A percentile compares a stretch with the other conserved stretches of the same genome.
Conservation (phyloP, 148 eudicot genomes). For the Limonium bicolor region DNA sequence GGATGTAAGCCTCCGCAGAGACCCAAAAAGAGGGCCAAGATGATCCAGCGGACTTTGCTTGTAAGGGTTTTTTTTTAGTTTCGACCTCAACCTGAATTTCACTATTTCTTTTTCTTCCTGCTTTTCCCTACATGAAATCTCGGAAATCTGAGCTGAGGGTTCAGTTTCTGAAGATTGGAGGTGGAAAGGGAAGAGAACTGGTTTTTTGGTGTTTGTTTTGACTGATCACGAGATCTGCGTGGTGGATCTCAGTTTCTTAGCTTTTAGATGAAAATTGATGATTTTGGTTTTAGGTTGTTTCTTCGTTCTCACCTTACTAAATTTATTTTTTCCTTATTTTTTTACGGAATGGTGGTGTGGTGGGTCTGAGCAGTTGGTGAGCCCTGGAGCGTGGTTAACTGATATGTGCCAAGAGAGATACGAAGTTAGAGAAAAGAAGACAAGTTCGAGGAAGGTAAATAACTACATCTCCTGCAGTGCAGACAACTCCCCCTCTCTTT, state of each 20-base stretch:
- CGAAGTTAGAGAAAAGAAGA: constrained; percentile 81
- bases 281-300: not conserved
- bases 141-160: not conserved
- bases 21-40: constrained; percentile 89
- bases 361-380: constrained; percentile 40
- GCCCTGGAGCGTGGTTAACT: constrained; percentile 70
- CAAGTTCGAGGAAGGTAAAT: constrained; percentile 58
- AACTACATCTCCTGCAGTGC: no score
- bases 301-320: not conserved
- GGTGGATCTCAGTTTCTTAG: not conserved
- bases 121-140: not conserved
- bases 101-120: not conserved
- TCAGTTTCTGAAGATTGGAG: not conserved
- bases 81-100: no score
- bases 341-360: not conserved
- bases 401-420: constrained; percentile 69
- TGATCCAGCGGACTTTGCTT: constrained; percentile 54
- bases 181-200: no score
- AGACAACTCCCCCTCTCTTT: not conserved
- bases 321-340: not conserved
- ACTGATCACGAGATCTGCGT: not conserved
- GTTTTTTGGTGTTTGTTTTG: not conserved
- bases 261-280: not conserved
- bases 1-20: constrained; percentile 91
- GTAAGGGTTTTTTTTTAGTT: constrained; percentile 26